Evolutionary conservation across 139 green algal genomes (phyloP).

Genomic region (Zygnema circumcarinatum): DNA sequence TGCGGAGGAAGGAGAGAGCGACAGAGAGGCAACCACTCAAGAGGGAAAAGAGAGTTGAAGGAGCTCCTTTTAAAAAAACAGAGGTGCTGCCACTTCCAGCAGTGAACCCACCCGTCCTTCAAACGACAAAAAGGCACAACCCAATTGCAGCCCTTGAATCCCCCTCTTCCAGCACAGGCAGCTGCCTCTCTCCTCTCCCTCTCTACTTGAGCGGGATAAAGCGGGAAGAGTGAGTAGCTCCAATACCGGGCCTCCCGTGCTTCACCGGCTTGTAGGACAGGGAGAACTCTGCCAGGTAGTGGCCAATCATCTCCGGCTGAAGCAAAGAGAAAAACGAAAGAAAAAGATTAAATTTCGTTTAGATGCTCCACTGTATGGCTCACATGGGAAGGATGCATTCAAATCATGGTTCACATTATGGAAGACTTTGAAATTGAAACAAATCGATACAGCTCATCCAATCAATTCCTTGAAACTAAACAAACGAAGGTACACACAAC

Average conservation of each 20-base stretch:
- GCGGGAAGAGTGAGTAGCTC: constrained; percentile 89
- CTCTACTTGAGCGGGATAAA: constrained; percentile 98
- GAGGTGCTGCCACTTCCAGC: too few relatives aligned
- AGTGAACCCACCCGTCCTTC: too few relatives aligned
- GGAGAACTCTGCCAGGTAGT: constrained; percentile 99
- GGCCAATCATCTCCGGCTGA: constrained; percentile 94
- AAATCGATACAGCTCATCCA: too few relatives aligned
- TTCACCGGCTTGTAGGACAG: constrained; percentile 99
- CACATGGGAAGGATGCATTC: not conserved
- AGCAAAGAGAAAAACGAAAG: not conserved
- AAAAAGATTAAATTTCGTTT: not conserved
- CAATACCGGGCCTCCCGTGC: constrained; percentile 97
- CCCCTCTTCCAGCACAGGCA: not conserved
- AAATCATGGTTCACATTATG: not conserved
- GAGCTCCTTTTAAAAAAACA: not conserved
- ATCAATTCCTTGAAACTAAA: too few relatives aligned
- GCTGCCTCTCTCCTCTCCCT: not conserved
- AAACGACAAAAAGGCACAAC: not conserved
- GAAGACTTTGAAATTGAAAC: too few relatives aligned
- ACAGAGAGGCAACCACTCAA: not conserved
- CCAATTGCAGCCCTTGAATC: not conserved
- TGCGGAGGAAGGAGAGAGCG: not conserved
- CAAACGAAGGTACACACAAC: too few relatives aligned
- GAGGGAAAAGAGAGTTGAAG: not conserved
- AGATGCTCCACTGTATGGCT: not conserved